Evolutionary conservation across 2,329 filamentous ascomycete genomes (phyloP).

Genomic region (Raffaelea deltoideospora): DNA sequence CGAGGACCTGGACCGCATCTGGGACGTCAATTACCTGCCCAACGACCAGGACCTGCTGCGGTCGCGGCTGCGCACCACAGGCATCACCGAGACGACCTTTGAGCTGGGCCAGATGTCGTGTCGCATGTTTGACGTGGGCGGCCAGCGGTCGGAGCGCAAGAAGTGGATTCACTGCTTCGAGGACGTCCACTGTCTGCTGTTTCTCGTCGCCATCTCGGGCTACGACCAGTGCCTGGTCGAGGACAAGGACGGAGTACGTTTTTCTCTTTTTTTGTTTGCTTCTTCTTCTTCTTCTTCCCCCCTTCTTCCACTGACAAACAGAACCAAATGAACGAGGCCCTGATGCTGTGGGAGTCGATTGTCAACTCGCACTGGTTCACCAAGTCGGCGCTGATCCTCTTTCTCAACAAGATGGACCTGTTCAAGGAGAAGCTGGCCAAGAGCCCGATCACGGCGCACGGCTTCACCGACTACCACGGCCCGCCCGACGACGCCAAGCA

Average conservation of each 20-base stretch:
- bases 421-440: conserved; percentile 62
- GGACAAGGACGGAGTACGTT: conserved; percentile 80
- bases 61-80: conserved; percentile 78
- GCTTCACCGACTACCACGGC: conserved; percentile 66
- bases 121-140: conserved; percentile 92
- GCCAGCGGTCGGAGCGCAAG: conserved; percentile 83
- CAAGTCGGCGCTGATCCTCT: conserved; percentile 66
- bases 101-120: conserved; percentile 85
- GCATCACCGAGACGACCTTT: conserved; percentile 91
- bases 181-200: conserved; percentile 81
- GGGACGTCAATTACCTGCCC: conserved; percentile 65
- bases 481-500: conserved; percentile 57
- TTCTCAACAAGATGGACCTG: conserved; percentile 78
- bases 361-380: conserved; percentile 80
- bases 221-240: conserved; percentile 95
- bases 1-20: conserved; percentile 59
- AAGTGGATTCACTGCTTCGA: conserved; percentile 98
- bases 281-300: conserved; percentile 7
- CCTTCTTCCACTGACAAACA: conserved; percentile 19
- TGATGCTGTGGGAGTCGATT: conserved; percentile 78
- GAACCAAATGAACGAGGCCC: conserved; percentile 85
- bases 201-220: conserved; percentile 87
- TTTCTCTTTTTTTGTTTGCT: neutral
- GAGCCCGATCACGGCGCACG: conserved; percentile 57
- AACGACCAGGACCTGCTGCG: conserved; percentile 90